These are phyloP conservation scores for Curvularia sp. DNA, from an alignment of 2,329 filamentous ascomycete genomes.

Conservation along the genomic window DNA sequence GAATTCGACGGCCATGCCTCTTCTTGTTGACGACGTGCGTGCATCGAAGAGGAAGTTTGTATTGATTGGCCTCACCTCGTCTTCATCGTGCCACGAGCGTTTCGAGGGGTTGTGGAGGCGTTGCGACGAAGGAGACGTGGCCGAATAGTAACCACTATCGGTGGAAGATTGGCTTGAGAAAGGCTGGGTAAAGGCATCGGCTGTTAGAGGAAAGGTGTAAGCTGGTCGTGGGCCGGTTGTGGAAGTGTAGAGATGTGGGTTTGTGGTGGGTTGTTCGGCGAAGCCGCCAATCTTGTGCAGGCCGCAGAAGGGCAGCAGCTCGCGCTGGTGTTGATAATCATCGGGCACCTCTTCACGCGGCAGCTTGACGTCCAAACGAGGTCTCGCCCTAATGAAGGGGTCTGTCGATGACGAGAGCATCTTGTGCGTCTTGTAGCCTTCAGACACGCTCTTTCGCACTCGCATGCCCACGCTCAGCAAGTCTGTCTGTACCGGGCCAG, in stretches of 20 bases:
- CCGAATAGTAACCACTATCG: constrained; percentile 38
- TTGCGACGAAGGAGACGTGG: constrained; percentile 21
- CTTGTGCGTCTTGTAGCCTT: constrained; percentile 85
- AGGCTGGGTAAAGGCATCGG: constrained; percentile 45
- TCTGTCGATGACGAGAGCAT: constrained; percentile 36
- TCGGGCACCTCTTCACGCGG: constrained; percentile 33
- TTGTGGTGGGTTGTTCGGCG: constrained; percentile 62
- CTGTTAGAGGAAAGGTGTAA: constrained; percentile 40
- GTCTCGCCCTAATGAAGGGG: constrained; percentile 34
- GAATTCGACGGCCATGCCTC: constrained; percentile 22
- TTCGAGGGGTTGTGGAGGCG: constrained; percentile 50
- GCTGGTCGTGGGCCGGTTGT: constrained; percentile 35
- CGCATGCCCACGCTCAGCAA: constrained; percentile 95
- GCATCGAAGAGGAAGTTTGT: constrained; percentile 39
- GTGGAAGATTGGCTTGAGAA: constrained; percentile 41
- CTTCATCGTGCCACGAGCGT: constrained; percentile 52
- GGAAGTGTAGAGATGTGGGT: constrained; percentile 45
- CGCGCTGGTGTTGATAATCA: constrained; percentile 54
- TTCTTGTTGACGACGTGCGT: constrained; percentile 22
- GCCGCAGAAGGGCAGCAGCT: constrained; percentile 82
- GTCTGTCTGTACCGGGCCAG: constrained; percentile 74
- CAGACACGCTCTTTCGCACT: constrained; percentile 87
- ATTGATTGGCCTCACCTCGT: constrained; percentile 30
- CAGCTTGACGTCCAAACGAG: constrained; percentile 32
- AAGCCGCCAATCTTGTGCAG: constrained; percentile 77